Percentiles rank a stretch among this genome's conserved stretches.
Conservation (phyloP, 73 alveolate species). For the Uronychia setigera region DNA sequence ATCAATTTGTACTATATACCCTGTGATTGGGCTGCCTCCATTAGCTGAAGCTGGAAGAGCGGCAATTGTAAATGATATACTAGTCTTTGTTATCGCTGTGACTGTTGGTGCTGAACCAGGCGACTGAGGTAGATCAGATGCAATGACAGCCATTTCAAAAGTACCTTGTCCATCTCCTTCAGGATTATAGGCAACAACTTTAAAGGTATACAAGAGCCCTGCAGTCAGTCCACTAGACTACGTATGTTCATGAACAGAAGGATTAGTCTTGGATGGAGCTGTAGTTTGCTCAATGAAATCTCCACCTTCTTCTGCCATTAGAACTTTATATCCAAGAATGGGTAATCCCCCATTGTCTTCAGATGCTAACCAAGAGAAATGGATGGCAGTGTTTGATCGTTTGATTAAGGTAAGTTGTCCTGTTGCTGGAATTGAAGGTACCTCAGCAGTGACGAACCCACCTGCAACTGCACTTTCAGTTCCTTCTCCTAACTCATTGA, state of each 20-base stretch:
- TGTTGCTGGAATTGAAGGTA: constrained; percentile 32
- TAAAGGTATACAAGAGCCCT: constrained; percentile 43
- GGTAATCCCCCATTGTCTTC: constrained; percentile 68
- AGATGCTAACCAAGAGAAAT: constrained; percentile 74
- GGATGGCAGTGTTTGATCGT: constrained; percentile 36
- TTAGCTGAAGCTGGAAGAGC: constrained; percentile 32
- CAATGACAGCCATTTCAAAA: constrained; percentile 36
- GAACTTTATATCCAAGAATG: constrained; percentile 58
- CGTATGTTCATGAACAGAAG: constrained; percentile 18
- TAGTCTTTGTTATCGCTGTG: constrained; percentile 11
- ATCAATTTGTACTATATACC: constrained; percentile 59
- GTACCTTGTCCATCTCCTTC: constrained; percentile 48
- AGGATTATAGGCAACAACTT: constrained; percentile 44
- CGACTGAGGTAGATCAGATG: constrained; percentile 62
- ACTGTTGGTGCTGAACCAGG: constrained; percentile 63
- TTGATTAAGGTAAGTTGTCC: constrained; percentile 32
- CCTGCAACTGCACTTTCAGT: constrained; percentile 31
- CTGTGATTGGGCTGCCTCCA: constrained; percentile 67
- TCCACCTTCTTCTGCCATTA: constrained; percentile 60
- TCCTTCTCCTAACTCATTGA: constrained; percentile 55
- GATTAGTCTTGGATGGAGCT: constrained; percentile 47
- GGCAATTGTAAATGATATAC: constrained; percentile 28
- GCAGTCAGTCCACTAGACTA: constrained; percentile 34
- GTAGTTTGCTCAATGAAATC: constrained; percentile 24
- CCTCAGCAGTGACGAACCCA: constrained; percentile 37